phyloP scores from a whole-genome alignment of 495 filamentous ascomycete genomes.

The Thozetella sp. region DNA sequence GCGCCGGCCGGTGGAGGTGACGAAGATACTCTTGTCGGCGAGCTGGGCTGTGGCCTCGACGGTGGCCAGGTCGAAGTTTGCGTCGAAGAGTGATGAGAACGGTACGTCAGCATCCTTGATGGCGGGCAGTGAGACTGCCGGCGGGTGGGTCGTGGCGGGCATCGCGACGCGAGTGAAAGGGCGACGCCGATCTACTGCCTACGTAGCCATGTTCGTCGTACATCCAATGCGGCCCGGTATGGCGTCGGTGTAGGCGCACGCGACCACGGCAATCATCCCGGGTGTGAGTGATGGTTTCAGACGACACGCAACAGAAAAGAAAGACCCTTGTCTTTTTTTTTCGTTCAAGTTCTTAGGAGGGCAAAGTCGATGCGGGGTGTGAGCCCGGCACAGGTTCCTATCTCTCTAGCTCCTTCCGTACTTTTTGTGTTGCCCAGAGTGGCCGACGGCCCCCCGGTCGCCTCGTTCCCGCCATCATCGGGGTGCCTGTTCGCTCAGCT shows the following conservation, averaged over 20 bases:
- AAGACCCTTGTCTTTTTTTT: no score
- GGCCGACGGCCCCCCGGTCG: no score
- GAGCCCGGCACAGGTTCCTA: background rate
- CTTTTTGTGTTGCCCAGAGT: background rate
- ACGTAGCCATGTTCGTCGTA: no score
- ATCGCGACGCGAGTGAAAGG: constrained; percentile 21
- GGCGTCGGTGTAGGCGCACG: no score
- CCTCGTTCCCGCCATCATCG: no score
- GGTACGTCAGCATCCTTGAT: constrained; percentile 23
- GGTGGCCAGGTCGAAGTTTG: constrained; percentile 25
- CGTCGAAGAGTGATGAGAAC: constrained; percentile 30
- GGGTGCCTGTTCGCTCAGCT: no score
- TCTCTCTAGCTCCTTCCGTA: no score
- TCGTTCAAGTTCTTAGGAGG: background rate
- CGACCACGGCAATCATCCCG: no score
- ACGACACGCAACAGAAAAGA: background rate
- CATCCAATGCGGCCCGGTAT: no score
- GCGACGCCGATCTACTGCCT: no score
- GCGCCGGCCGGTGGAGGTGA: constrained; percentile 25
- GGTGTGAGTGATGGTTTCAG: no score
- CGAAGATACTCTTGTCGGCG: constrained; percentile 27
- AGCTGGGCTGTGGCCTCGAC: constrained; percentile 28
- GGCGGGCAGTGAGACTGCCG: constrained; percentile 21
- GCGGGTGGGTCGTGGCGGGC: constrained; percentile 23
- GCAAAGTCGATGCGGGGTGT: background rate